A percentile compares a stretch with the other conserved stretches of the same genome.
Evolutionary conservation across 345 rosid genomes (phyloP).

Genomic region (Murraya koenigii): DNA sequence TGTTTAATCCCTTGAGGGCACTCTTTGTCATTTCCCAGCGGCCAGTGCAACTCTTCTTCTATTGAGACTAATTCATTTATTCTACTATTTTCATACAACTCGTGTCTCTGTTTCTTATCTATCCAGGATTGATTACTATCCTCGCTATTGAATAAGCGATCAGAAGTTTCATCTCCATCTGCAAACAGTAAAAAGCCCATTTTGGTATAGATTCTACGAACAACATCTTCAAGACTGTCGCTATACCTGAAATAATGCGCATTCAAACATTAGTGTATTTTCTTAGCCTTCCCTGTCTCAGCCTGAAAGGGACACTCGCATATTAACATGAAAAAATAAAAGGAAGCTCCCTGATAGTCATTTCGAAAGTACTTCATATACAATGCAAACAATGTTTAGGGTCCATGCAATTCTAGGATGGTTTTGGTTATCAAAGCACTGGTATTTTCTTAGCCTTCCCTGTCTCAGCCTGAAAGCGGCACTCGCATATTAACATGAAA

Average conservation of each 20-base stretch:
- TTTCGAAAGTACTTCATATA: background rate
- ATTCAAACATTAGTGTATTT: slow-evolving; percentile 3
- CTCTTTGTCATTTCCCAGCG: slow-evolving; percentile 23
- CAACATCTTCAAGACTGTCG: slow-evolving; percentile 56
- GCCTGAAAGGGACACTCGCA: background rate
- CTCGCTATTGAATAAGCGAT: slow-evolving; percentile 56
- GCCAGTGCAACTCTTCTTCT: slow-evolving; percentile 31
- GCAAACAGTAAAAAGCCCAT: slow-evolving; percentile 71
- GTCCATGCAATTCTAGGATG: background rate
- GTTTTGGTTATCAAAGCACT: slow-evolving; percentile 6
- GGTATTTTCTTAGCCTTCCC: background rate
- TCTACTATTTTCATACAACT: slow-evolving; percentile 27
- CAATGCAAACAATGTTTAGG: background rate
- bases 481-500: background rate
- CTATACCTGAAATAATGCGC: slow-evolving; percentile 50
- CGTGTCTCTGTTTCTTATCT: slow-evolving; percentile 33
- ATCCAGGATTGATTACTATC: slow-evolving; percentile 63
- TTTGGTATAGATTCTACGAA: slow-evolving; percentile 58
- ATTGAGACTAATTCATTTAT: slow-evolving; percentile 24
- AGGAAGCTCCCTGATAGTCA: background rate
- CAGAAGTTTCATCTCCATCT: slow-evolving; percentile 57
- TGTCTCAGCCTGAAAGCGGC: background rate
- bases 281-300: background rate
- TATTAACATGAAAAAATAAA: background rate
- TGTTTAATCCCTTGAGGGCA: slow-evolving; percentile 19